Conservation (phyloP, 1,284 basidiomycete genomes). For the Rhizopogon parksii region DNA sequence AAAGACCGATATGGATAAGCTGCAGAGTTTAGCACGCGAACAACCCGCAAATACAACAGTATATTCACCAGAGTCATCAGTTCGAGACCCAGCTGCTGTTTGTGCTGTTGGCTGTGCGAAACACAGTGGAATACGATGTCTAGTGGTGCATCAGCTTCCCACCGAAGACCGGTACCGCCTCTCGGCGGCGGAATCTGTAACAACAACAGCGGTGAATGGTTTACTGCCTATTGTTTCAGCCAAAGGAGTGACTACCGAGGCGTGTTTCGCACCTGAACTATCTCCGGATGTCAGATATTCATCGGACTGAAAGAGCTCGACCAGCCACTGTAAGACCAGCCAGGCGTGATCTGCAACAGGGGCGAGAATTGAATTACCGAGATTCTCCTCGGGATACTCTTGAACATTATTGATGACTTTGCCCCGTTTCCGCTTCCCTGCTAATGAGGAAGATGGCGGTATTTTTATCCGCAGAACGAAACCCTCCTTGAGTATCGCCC, state of each 20-base stretch:
- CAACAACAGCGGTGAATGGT: conserved; percentile 52
- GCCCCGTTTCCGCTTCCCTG: conserved; percentile 29
- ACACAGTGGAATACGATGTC: conserved; percentile 50
- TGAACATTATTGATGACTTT: conserved; percentile 17
- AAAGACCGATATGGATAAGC: conserved; percentile 50
- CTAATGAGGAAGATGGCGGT: conserved; percentile 22
- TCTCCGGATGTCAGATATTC: conserved; percentile 31
- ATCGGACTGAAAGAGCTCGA: conserved; percentile 61
- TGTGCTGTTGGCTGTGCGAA: conserved; percentile 35
- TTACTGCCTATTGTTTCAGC: conserved; percentile 33
- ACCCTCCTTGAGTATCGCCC: conserved; percentile 51
- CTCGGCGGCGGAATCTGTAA: conserved; percentile 61
- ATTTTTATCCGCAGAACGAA: conserved; percentile 38
- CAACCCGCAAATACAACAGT: background rate
- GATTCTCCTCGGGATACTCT: conserved; percentile 22
- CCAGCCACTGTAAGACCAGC: conserved; percentile 57
- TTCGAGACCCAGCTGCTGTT: conserved; percentile 40
- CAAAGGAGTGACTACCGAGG: conserved; percentile 9
- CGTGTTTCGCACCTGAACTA: conserved; percentile 10
- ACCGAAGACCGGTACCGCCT: conserved; percentile 39
- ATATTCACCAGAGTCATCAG: conserved; percentile 42
- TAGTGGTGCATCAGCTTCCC: conserved; percentile 52
- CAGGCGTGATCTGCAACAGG: conserved; percentile 55
- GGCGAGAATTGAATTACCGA: conserved; percentile 21
- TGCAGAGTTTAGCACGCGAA: conserved; percentile 20